These are phyloP conservation scores for Podaxis carcinomalis DNA, from an alignment of 768 basidiomycete species.

Conservation along the genomic window DNA sequence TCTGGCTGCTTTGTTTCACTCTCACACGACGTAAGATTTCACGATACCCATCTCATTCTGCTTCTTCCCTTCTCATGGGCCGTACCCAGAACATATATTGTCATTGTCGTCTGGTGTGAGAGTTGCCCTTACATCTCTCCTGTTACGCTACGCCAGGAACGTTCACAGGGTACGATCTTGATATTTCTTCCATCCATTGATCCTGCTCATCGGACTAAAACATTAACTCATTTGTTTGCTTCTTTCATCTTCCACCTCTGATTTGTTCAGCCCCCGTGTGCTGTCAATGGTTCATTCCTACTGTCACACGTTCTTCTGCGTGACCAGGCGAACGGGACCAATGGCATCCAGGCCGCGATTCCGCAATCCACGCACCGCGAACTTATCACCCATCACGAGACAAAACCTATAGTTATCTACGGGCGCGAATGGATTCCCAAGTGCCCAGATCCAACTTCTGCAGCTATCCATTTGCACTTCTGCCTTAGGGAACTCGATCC, in stretches of 20 bases:
- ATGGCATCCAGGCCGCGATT: background rate
- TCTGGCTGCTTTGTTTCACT: slow-evolving; percentile 38
- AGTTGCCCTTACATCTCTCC: background rate
- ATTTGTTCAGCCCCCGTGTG: background rate
- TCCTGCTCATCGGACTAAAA: background rate
- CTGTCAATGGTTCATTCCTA: background rate
- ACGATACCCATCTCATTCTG: slow-evolving; percentile 5
- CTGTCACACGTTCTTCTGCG: background rate
- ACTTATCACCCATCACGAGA: background rate
- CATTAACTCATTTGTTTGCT: background rate
- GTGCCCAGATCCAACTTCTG: slow-evolving; percentile 35
- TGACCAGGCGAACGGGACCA: background rate
- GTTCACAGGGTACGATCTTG: background rate
- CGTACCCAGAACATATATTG: slow-evolving; percentile 2
- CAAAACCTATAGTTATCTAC: slow-evolving; percentile 5
- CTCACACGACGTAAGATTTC: slow-evolving; percentile 33
- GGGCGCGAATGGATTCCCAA: slow-evolving; percentile 11
- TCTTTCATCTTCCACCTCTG: background rate
- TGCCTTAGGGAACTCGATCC: slow-evolving; percentile 44
- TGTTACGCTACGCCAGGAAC: slow-evolving; percentile 2
- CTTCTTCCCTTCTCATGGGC: slow-evolving; percentile 4
- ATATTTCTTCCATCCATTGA: background rate
- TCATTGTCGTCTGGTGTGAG: background rate
- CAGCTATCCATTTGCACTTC: slow-evolving; percentile 50
- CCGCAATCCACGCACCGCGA: background rate